Percentiles rank a stretch among this genome's conserved stretches.
Conservation (phyloP, 805 yeast genomes). For the Lachancea dasiensis region DNA sequence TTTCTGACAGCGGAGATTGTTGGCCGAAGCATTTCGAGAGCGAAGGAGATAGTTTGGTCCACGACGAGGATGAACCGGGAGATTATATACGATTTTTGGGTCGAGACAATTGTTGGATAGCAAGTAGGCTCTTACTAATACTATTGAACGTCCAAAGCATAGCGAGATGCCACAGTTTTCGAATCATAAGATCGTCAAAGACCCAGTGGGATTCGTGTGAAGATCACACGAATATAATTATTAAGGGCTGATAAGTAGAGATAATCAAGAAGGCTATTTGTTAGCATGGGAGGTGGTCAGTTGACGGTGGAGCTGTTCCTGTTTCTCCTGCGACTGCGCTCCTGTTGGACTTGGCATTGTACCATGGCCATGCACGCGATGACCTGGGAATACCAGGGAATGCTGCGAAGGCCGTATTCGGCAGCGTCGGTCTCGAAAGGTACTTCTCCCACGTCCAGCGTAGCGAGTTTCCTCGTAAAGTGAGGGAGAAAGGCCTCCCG, state of each 20-base stretch:
- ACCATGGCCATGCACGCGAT: slow-evolving; percentile 9
- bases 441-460: slow-evolving; percentile 5
- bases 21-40: background rate
- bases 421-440: slow-evolving; percentile 6
- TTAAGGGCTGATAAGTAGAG: too few species aligned
- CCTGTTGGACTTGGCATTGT: slow-evolving; percentile 2
- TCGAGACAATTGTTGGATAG: background rate
- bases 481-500: slow-evolving; percentile 3
- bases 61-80: background rate
- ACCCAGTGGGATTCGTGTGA: too few species aligned
- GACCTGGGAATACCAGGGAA: slow-evolving; percentile 10
- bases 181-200: too few species aligned
- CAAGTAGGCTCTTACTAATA: too few species aligned
- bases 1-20: background rate
- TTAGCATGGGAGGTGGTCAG: background rate
- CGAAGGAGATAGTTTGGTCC: background rate
- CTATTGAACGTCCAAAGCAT: too few species aligned
- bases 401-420: slow-evolving; percentile 5
- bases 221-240: too few species aligned
- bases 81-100: background rate
- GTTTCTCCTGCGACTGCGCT: background rate
- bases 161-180: too few species aligned
- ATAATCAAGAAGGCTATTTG: too few species aligned
- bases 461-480: slow-evolving; percentile 3
- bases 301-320: background rate